Evolutionary conservation across 2,329 filamentous ascomycete species (phyloP), one percentile per base, ranked within the genome.

Genomic region (Coniochaeta prunicola): DNA sequence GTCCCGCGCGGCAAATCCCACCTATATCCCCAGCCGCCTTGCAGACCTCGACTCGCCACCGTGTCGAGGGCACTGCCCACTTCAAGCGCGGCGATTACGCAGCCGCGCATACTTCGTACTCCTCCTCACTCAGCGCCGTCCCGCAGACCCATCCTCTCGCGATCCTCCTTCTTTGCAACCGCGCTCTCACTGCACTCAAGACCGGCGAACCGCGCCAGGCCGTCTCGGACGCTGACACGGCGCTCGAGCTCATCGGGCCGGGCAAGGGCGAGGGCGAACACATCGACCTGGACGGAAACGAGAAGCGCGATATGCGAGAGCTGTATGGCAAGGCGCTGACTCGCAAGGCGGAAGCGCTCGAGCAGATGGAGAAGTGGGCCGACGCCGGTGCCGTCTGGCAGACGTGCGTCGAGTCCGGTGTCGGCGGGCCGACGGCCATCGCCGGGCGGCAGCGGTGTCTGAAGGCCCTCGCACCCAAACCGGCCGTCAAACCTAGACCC

Each of bases 11-110:
- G 15, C 79, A 80, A 36, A 78, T 90, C 34, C 92, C 93, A 1
- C 69, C 80, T 1, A 77, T 96, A 13, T 87, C 90, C 4, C 75
- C 86, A 1, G 81, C 85, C 7, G 86, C 87, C 0, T 78, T 97
- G 19, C 83, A 88, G 63, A 84, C 84, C 4, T 96, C 91, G 10
- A 88, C 88, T n/a, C 81, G 84, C 53, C 85, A 94, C 66, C 89
- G 94, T 15, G 80, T 88, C 54, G 86, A 87, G 63, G 94, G 93
- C 19, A 91, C 92, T 10, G 88, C 89, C 57, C 90, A 96, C 64
- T 97, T 96, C 76, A 97, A 97, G 74, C 86, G 91, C 36, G 94
- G 94, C 34, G 94, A 99, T 72, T 99, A 91, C 71, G 88, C 90
- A 19, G 83, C 89, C 10, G 94, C 94, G 0, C 91, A 97, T 67